Percentiles rank a stretch among this genome's conserved stretches.
phyloP scores from a whole-genome alignment of 2,329 filamentous ascomycete genomes.

The Penicillium glabrum region DNA sequence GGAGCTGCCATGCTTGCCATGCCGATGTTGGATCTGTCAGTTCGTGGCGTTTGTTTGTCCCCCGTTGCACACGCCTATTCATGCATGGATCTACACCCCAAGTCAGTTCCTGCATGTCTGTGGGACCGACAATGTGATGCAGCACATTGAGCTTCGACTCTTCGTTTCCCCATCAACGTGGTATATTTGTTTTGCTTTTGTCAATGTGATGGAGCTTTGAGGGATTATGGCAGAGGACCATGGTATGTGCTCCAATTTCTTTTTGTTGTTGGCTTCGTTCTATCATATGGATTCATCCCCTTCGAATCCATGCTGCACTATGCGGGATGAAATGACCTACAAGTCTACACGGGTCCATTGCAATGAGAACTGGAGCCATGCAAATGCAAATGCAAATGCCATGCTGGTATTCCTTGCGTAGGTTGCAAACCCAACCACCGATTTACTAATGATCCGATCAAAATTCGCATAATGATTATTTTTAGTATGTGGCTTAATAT shows the following conservation, averaged over 20 bases:
- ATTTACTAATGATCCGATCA: neutral
- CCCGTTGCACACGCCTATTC: constrained; percentile 14
- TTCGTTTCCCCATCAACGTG: constrained; percentile 20
- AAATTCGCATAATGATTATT: constrained; percentile 19
- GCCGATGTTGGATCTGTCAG: constrained; percentile 14
- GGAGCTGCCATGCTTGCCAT: neutral
- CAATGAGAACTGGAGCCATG: constrained; percentile 1
- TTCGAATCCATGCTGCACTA: neutral
- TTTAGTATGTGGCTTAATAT: constrained; percentile 18
- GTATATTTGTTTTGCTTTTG: constrained; percentile 1
- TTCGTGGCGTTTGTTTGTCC: constrained; percentile 17
- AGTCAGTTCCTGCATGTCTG: constrained; percentile 11
- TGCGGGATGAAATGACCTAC: neutral
- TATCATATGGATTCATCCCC: neutral
- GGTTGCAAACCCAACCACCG: constrained; percentile 3
- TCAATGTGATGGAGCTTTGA: neutral
- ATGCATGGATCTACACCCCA: constrained; percentile 12
- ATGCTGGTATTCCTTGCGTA: neutral
- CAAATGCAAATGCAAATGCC: constrained; percentile 2
- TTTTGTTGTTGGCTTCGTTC: neutral
- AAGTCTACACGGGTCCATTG: neutral
- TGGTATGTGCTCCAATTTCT: neutral
- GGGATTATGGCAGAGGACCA: neutral
- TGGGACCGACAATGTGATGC: constrained; percentile 14
- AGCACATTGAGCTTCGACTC: constrained; percentile 8